Evolutionary conservation across 192 early-diverging fungal species (phyloP).

Genomic region (Chytriomyces confervae): DNA sequence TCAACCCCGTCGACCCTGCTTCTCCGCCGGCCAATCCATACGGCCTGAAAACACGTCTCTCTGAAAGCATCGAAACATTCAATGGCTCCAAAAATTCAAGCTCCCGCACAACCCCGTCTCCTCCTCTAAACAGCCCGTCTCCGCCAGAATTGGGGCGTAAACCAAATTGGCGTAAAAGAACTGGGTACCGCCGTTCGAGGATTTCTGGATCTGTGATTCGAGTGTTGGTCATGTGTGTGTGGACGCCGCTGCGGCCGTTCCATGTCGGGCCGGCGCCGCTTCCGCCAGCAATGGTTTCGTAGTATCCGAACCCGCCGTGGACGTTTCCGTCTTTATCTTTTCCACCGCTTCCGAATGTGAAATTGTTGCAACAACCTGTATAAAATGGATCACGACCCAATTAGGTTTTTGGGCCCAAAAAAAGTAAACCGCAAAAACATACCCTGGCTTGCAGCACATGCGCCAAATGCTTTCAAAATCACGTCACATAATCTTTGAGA

Average conservation of each 20-base stretch:
- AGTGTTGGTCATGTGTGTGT: conserved; percentile 95
- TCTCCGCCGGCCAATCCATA: conserved; percentile 87
- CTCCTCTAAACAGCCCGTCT: conserved; percentile 74
- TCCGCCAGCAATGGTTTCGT: conserved; percentile 86
- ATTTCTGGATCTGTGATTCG: conserved; percentile 98
- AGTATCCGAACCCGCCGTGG: conserved; percentile 89
- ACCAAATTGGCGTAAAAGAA: conserved; percentile 84
- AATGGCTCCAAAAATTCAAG: conserved; percentile 85
- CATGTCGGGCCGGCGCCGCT: conserved; percentile 90
- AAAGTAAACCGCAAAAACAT: background rate
- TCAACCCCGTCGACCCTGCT: conserved; percentile 72
- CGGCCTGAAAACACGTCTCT: conserved; percentile 87
- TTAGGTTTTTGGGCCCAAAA: background rate
- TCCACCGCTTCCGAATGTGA: conserved; percentile 90
- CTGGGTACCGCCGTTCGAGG: conserved; percentile 88
- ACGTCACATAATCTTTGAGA: conserved; percentile 93
- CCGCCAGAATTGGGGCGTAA: conserved; percentile 78
- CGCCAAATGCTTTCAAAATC: conserved; percentile 86
- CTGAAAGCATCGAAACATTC: conserved; percentile 87
- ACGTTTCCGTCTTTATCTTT: conserved; percentile 58
- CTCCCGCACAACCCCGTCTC: conserved; percentile 91
- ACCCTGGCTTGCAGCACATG: conserved; percentile 86
- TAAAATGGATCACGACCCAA: background rate
- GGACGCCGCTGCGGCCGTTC: conserved; percentile 76
- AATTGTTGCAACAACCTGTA: conserved; percentile 89